Evolutionary conservation across 768 basidiomycete species (phyloP), one percentile per base, ranked within the genome.

Genomic region (Nidularia pulvinata): DNA sequence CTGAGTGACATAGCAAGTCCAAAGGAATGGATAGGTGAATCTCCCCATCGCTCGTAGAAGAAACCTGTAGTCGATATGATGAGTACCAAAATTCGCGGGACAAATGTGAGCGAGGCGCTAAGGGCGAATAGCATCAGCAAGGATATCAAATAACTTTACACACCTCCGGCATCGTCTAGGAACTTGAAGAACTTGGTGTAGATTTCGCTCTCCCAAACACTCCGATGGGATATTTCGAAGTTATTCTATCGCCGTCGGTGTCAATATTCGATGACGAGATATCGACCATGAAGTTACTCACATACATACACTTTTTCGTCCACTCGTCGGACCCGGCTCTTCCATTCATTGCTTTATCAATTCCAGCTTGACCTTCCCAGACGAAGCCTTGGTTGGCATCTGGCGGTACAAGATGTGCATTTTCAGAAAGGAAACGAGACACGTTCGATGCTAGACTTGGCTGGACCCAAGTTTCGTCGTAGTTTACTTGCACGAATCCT

Each of bases 1-100:
- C 64, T 57, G 6, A 67, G 57, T 5, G 62, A 55, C 67, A 68
- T 67, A 3, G 67, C 57, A 32, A 67, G 46, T 30, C 63, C 67
- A 50, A 55, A 67, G 4, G 65, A 65, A 49, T 69, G 67, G 6
- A 69, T 53, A 11, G 67, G 65, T 1, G 65, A 57, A 42, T 68
- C 67, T 32, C 64, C 49, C 67, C 67, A 68, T 35, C 67, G 62
- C 53, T 68, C 67, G 36, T 68, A 68, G 43, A 68, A 68, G 54
- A 68, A 65, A 7, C 67, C 66, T 62, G 45, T n/a, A n/a, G n/a
- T n/a, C n/a, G n/a, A n/a, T n/a, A n/a, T n/a, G n/a, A n/a, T n/a
- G n/a, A n/a, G n/a, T n/a, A n/a, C n/a, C n/a, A n/a, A n/a, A n/a
- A n/a, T n/a, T n/a, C n/a, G n/a, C n/a, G n/a, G n/a, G n/a, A n/a